Conservation (phyloP, 2,329 filamentous ascomycete species). For the Ophiostoma perfectum region DNA sequence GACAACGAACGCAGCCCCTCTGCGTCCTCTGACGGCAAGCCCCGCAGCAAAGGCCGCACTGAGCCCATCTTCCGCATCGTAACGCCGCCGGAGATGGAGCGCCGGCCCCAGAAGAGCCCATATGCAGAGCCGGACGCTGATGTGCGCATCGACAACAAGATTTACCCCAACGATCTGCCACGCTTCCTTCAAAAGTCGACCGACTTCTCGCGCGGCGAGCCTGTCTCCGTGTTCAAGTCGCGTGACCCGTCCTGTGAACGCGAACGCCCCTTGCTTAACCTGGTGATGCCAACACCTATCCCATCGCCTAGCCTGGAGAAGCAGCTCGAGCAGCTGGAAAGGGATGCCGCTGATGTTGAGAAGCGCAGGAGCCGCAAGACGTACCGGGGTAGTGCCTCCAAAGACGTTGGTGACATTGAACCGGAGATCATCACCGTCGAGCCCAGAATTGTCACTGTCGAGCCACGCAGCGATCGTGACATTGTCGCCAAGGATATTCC, state of each 20-base stretch:
- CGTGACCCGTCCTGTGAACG: slow-evolving; percentile 52
- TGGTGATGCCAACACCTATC: slow-evolving; percentile 56
- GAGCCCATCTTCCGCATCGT: slow-evolving; percentile 43
- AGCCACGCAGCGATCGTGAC: slow-evolving; percentile 17
- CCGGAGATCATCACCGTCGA: slow-evolving; percentile 20
- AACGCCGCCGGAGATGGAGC: slow-evolving; percentile 50
- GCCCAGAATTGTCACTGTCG: slow-evolving; percentile 26
- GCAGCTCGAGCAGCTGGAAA: slow-evolving; percentile 29
- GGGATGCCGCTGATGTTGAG: neutral
- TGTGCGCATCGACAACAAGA: slow-evolving; percentile 47
- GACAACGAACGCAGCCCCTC: slow-evolving; percentile 2
- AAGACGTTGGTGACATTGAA: neutral
- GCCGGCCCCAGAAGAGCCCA: slow-evolving; percentile 41
- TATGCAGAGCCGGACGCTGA: slow-evolving; percentile 60
- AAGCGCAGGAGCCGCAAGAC: slow-evolving; percentile 2
- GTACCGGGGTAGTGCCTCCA: neutral
- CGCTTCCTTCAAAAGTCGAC: slow-evolving; percentile 29
- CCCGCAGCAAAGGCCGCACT: no score
- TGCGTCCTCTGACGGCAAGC: slow-evolving; percentile 21
- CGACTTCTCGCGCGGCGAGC: slow-evolving; percentile 18
- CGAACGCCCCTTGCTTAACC: slow-evolving; percentile 53
- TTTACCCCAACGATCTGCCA: slow-evolving; percentile 20
- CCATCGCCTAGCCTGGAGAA: slow-evolving; percentile 47
- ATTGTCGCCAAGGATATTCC: neutral
- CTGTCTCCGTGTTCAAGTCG: slow-evolving; percentile 38